A percentile compares a stretch with the other conserved stretches of the same genome.
Conservation (phyloP, 169 alveolate genomes). For the Toxoplasma gondii region DNA sequence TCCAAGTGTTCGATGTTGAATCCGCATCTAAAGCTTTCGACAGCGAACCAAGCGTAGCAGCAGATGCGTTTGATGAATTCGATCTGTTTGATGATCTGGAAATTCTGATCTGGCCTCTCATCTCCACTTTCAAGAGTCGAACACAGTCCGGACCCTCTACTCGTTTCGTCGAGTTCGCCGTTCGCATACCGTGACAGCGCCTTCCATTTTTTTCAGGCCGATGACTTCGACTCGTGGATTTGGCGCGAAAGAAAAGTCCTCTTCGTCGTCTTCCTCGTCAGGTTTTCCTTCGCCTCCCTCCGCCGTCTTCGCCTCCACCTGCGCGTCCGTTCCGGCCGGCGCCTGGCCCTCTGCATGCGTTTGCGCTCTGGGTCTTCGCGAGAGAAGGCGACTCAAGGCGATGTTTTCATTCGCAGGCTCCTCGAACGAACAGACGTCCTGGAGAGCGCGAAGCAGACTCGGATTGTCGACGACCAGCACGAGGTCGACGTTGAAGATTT, state of each 20-base stretch:
- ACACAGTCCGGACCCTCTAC: no score
- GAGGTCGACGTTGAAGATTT: slow-evolving; percentile 80
- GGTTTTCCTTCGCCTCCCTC: not conserved
- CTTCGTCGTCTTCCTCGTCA: slow-evolving; percentile 10
- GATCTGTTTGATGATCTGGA: no score
- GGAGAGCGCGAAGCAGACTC: slow-evolving; percentile 79
- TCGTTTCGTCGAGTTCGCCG: no score
- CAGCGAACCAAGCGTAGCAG: no score
- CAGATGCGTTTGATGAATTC: no score
- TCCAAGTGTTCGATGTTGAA: no score
- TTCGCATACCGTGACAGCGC: slow-evolving; percentile 75
- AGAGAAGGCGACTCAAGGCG: slow-evolving; percentile 2
- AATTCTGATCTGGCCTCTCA: no score
- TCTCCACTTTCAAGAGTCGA: no score
- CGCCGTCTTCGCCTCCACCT: not conserved
- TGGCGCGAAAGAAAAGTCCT: not conserved
- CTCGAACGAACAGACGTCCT: not conserved
- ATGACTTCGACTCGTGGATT: slow-evolving; percentile 60
- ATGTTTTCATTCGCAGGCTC: slow-evolving; percentile 12
- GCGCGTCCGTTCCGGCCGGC: not conserved
- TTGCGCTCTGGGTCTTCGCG: not conserved
- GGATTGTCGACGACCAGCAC: slow-evolving; percentile 87
- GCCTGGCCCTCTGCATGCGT: not conserved
- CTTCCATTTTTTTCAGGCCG: slow-evolving; percentile 76
- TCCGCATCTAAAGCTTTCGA: no score